Evolutionary conservation across 495 filamentous ascomycete genomes (phyloP).

Genomic region (Parathielavia hyrcaniae): DNA sequence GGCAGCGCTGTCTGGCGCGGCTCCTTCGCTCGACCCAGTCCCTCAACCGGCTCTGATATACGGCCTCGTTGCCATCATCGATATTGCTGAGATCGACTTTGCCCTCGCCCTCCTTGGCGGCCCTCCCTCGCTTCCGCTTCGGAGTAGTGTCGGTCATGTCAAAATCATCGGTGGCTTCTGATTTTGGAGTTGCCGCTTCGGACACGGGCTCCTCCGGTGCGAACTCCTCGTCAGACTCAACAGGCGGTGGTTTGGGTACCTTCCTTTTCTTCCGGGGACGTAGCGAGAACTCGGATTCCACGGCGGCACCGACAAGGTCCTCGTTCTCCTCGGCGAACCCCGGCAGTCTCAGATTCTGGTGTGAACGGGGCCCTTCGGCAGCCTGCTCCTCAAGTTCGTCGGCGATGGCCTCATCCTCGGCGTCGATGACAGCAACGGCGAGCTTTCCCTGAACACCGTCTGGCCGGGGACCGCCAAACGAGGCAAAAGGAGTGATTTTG

Average conservation of each 20-base stretch:
- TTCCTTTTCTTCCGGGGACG: slow-evolving; percentile 46
- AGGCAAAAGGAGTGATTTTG: slow-evolving; percentile 93
- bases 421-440: slow-evolving; percentile 66
- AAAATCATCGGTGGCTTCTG: slow-evolving; percentile 33
- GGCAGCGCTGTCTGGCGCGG: slow-evolving; percentile 51
- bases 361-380: slow-evolving; percentile 57
- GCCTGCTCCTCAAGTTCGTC: slow-evolving; percentile 52
- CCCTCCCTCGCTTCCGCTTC: slow-evolving; percentile 39
- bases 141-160: slow-evolving; percentile 33
- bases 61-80: slow-evolving; percentile 84
- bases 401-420: slow-evolving; percentile 55
- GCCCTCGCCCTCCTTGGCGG: slow-evolving; percentile 34
- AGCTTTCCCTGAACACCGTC: slow-evolving; percentile 56
- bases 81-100: slow-evolving; percentile 66
- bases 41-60: slow-evolving; percentile 71
- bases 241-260: slow-evolving; percentile 21
- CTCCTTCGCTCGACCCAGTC: slow-evolving; percentile 68
- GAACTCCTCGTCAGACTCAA: slow-evolving; percentile 44
- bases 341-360: slow-evolving; percentile 73
- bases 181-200: slow-evolving; percentile 28
- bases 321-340: slow-evolving; percentile 58
- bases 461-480: slow-evolving; percentile 50
- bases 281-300: slow-evolving; percentile 46
- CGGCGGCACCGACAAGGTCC: slow-evolving; percentile 19
- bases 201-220: slow-evolving; percentile 29